Conservation (phyloP, 2,329 filamentous ascomycete genomes). For the Aspergillus amoenus region DNA sequence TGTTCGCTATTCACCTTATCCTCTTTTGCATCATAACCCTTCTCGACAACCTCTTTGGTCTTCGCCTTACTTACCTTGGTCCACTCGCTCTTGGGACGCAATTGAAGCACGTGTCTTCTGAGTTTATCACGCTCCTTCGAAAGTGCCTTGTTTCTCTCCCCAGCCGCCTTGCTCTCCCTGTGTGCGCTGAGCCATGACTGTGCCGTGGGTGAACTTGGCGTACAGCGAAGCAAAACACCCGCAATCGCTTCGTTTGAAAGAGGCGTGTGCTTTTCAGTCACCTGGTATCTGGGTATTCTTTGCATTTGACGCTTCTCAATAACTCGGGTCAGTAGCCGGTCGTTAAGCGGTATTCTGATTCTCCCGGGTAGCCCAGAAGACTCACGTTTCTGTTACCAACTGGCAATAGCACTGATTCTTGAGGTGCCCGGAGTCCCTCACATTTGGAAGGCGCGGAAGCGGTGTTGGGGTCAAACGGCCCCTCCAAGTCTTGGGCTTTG, state of each 20-base stretch:
- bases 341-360: not conserved
- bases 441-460: not conserved
- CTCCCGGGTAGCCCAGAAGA: not conserved
- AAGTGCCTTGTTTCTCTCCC: constrained; percentile 1
- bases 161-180: constrained; percentile 8
- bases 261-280: not conserved
- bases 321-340: not conserved
- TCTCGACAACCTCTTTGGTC: not conserved
- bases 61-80: not conserved
- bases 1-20: constrained; percentile 1
- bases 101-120: constrained; percentile 9
- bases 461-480: not conserved
- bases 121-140: constrained; percentile 7
- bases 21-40: not conserved
- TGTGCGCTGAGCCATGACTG: constrained; percentile 22
- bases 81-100: constrained; percentile 8
- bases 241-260: constrained; percentile 19
- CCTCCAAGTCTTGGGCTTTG: constrained; percentile 10
- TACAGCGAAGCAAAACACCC: constrained; percentile 17
- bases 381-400: not conserved
- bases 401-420: not conserved
- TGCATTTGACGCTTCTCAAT: not conserved
- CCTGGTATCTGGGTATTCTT: constrained; percentile 7
- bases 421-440: too few relatives aligned
- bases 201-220: constrained; percentile 19